A percentile compares a stretch with the other conserved stretches of the same genome.
phyloP scores from a whole-genome alignment of 768 basidiomycete genomes.

The Suillus luteus region DNA sequence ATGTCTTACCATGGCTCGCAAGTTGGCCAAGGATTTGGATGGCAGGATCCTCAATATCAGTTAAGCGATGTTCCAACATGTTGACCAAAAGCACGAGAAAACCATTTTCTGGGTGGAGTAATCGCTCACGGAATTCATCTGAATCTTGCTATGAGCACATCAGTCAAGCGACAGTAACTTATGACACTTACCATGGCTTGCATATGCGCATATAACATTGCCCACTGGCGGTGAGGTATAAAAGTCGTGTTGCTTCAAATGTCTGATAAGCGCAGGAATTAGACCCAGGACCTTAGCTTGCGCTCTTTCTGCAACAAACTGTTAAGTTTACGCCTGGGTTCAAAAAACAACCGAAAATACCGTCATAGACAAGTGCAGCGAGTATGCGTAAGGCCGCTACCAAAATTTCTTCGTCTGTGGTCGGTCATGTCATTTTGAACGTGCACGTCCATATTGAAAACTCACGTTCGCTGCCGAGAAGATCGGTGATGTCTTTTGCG shows the following conservation, averaged over 20 bases:
- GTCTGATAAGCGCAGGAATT: constrained; percentile 4
- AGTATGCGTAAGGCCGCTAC: constrained; percentile 12
- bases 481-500: constrained; percentile 1
- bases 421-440: not conserved
- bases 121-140: not conserved
- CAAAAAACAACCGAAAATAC: not conserved
- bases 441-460: not conserved
- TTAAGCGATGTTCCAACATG: constrained; percentile 12
- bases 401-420: constrained; percentile 4
- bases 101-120: not conserved
- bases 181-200: not conserved
- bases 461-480: constrained; percentile 7
- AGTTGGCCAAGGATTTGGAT: constrained; percentile 10
- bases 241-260: constrained; percentile 8
- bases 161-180: not conserved
- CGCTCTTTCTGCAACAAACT: not conserved
- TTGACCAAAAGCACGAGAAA: constrained; percentile 6
- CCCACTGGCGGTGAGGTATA: constrained; percentile 12
- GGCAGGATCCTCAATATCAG: constrained; percentile 13
- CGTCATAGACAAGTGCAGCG: constrained; percentile 9
- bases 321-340: not conserved
- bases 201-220: constrained; percentile 9
- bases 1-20: not conserved
- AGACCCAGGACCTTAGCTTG: not conserved
- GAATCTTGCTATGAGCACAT: not conserved